Evolutionary conservation across 208 protist genomes (phyloP), one percentile per base, ranked within the genome.

Genomic region (Trypanosoma grayi): DNA sequence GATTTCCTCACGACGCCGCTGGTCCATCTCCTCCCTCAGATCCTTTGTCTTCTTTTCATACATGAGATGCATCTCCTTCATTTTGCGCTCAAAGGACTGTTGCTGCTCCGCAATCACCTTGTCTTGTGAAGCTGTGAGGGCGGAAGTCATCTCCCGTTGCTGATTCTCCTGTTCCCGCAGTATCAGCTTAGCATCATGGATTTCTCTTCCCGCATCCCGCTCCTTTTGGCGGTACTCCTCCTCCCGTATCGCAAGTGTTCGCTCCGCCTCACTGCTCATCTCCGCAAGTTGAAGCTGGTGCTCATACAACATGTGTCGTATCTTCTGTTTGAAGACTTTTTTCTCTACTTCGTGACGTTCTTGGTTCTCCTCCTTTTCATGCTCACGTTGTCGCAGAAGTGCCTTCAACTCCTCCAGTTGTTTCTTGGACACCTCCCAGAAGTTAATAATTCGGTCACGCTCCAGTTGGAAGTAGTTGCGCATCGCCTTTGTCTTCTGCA

Each of bases 391-490:
- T 2, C 95, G 86, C 28, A 97, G 50, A 27, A 57, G 43, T 14
- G 87, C 81, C 60, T 88, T 83, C 18, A 75, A 50, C 16, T 94
- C 82, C 57, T 97, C 95, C 24, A 98, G 59, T 66, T 98, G 79
- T 54, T 92, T 90, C 68, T 97, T 97, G 0, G 90, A 88, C 46
- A 98, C 94, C 48, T 98, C 96, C 92, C 94, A 98, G 48, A 98
- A 98, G 10, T 87, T 80, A 47, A 96, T 82, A 53, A 99, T 96
- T 57, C 97, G 94, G 68, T 98, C 97, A 3, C 96, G 84, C 66
- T 98, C 97, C 9, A 98, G 73, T 80, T 99, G 97, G 73, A 97
- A 98, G 73, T 97, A 98, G 79, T 99, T 98, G 47, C 97, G 91
- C 85, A 97, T 90, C 45, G 93, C 86, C 50, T 95, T 87, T 20